These are phyloP conservation scores for Cardiospermum halicacabum DNA, from an alignment of 345 rosid species.

Conservation along the genomic window DNA sequence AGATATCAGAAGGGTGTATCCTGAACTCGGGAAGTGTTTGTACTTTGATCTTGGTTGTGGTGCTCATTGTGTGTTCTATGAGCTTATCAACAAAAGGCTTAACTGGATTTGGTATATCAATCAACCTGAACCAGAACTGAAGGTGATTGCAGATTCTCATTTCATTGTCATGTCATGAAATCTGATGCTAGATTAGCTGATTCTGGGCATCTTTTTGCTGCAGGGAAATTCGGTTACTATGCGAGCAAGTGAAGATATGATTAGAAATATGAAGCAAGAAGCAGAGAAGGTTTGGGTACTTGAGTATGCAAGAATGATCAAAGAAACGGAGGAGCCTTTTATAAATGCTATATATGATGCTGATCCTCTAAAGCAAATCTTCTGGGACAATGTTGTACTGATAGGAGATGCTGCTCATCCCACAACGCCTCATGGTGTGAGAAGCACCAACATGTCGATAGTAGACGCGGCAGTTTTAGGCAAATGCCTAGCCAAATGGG, in stretches of 20 bases:
- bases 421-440: conserved; percentile 61
- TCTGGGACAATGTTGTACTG: conserved; percentile 54
- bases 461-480: conserved; percentile 66
- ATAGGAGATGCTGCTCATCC: conserved; percentile 90
- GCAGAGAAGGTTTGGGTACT: conserved; percentile 68
- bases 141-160: conserved; percentile 31
- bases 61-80: conserved; percentile 57
- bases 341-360: conserved; percentile 69
- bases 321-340: conserved; percentile 74
- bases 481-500: conserved; percentile 54
- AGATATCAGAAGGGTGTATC: conserved; percentile 46
- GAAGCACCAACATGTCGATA: conserved; percentile 88
- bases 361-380: conserved; percentile 47
- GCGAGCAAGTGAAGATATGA: conserved; percentile 52
- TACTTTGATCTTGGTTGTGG: conserved; percentile 47
- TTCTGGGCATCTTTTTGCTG: not conserved
- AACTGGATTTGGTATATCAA: conserved; percentile 82
- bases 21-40: conserved; percentile 65
- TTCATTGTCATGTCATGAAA: not conserved
- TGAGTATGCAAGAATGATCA: conserved; percentile 52
- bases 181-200: not conserved
- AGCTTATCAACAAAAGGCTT: conserved; percentile 49
- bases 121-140: conserved; percentile 62
- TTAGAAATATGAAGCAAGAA: conserved; percentile 50
- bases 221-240: conserved; percentile 70